phyloP scores from a whole-genome alignment of 164 flowering plant species.

The Akebia trifoliata region DNA sequence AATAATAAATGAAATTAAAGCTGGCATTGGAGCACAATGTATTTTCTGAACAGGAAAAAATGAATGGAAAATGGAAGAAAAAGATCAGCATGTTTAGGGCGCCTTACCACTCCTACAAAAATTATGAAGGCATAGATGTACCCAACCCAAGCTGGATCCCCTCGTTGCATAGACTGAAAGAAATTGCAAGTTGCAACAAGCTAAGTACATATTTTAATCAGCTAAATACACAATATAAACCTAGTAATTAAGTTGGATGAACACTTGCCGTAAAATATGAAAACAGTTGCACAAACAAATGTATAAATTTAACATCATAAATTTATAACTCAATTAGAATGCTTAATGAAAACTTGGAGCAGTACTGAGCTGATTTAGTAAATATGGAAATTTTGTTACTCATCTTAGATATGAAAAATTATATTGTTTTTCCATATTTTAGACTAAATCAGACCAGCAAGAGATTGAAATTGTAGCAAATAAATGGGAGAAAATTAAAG shows the following conservation, averaged over 20 bases:
- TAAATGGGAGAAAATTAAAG: too few relatives aligned
- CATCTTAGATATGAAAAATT: neutral
- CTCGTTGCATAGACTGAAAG: constrained; percentile 91
- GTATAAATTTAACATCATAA: too few relatives aligned
- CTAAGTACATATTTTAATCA: neutral
- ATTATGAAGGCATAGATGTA: constrained; percentile 85
- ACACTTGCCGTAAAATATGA: neutral
- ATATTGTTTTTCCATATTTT: neutral
- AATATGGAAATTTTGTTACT: neutral
- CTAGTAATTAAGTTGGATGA: neutral
- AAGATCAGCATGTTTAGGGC: neutral
- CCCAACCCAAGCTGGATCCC: constrained; percentile 92
- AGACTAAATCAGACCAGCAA: neutral
- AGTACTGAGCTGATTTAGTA: too few relatives aligned
- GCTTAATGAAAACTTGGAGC: too few relatives aligned
- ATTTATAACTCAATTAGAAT: too few relatives aligned
- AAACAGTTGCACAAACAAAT: too few relatives aligned
- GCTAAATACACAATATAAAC: neutral
- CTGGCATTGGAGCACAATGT: neutral
- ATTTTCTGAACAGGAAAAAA: neutral
- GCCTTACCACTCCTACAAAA: constrained; percentile 92
- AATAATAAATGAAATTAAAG: neutral
- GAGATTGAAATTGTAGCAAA: neutral
- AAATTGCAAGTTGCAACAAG: neutral
- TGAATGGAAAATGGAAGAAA: neutral